phyloP scores from a whole-genome alignment of 306 rosid genomes.

The Malus sylvestris region DNA sequence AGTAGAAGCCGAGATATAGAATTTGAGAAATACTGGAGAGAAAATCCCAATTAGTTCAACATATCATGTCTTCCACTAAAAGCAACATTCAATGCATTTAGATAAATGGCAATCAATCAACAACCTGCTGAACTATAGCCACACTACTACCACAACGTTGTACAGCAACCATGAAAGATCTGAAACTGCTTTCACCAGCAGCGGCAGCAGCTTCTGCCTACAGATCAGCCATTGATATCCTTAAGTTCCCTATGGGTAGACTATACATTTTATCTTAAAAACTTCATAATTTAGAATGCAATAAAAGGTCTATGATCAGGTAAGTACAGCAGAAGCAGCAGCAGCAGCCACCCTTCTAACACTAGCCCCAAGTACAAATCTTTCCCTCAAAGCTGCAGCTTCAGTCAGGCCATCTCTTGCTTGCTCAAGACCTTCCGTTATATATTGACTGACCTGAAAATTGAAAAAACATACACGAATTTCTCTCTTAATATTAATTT shows the following conservation, averaged over 20 bases:
- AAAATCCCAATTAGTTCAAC: conserved; percentile 19
- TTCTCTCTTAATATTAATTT: too few species aligned
- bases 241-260: conserved; percentile 10
- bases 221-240: conserved; percentile 28
- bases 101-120: conserved; percentile 14
- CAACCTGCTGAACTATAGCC: conserved; percentile 95
- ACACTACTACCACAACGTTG: conserved; percentile 99
- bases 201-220: conserved; percentile 99
- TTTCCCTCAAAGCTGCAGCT: conserved; percentile 95
- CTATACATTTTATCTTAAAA: neutral
- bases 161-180: conserved; percentile 99
- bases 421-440: conserved; percentile 93
- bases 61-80: conserved; percentile 1
- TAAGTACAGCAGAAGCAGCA: conserved; percentile 89
- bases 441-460: conserved; percentile 85
- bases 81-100: conserved; percentile 6
- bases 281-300: conserved; percentile 19
- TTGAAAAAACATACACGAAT: neutral
- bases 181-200: conserved; percentile 99
- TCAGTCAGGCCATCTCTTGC: conserved; percentile 92
- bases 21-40: conserved; percentile 75
- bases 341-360: conserved; percentile 97
- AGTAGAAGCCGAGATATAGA: conserved; percentile 95
- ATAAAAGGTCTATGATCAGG: conserved; percentile 17
- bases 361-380: conserved; percentile 70